Conservation (phyloP, 2,329 filamentous ascomycete genomes). For the Xylariaceae sp. region DNA sequence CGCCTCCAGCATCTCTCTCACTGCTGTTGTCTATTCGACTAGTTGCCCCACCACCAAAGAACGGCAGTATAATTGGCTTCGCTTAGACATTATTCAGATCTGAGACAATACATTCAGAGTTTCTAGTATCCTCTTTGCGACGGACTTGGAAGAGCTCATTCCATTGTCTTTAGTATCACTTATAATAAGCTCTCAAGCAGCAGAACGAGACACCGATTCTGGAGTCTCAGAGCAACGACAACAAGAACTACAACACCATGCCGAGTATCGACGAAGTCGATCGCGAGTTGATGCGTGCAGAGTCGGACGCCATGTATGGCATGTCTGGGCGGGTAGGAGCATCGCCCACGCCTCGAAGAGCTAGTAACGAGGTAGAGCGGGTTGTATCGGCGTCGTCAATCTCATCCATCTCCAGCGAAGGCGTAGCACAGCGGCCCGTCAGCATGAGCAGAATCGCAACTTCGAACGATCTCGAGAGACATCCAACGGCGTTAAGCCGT, state of each 20-base stretch:
- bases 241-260: background rate
- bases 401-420: constrained; percentile 43
- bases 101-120: no score
- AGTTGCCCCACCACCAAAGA: no score
- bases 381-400: constrained; percentile 51
- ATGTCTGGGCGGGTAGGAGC: background rate
- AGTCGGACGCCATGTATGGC: constrained; percentile 31
- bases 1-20: no score
- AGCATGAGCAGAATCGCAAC: constrained; percentile 61
- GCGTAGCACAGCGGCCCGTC: constrained; percentile 35
- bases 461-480: constrained; percentile 62
- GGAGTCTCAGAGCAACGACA: background rate
- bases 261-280: constrained; percentile 49
- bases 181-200: no score
- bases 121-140: no score
- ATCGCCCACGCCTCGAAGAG: constrained; percentile 28
- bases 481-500: constrained; percentile 65
- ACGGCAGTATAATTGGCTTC: no score
- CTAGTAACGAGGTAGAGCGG: constrained; percentile 56
- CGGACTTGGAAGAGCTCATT: no score
- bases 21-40: no score
- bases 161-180: no score
- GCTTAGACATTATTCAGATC: no score
- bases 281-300: constrained; percentile 49
- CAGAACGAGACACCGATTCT: no score